Percentiles rank a stretch among this genome's conserved stretches.
Evolutionary conservation across 1,284 basidiomycete species (phyloP).

Genomic region (Mycena sp.): DNA sequence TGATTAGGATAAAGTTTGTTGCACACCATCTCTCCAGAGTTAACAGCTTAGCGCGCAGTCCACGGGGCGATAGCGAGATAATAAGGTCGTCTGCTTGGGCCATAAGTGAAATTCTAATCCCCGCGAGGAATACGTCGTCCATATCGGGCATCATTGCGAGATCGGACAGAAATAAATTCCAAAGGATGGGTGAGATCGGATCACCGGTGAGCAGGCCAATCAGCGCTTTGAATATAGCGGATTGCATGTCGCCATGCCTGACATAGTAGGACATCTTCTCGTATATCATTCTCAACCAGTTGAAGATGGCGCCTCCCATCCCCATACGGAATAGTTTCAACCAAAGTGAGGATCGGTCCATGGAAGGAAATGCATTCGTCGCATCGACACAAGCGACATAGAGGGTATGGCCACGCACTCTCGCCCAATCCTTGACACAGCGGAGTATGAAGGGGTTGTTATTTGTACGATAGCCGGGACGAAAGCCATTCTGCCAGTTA

Average conservation of each 20-base stretch:
- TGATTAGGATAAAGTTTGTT: too few species aligned
- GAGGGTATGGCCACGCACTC: too few species aligned
- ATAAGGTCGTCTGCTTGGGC: too few species aligned
- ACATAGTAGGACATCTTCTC: slow-evolving; percentile 25
- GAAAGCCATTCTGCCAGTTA: too few species aligned
- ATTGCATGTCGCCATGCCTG: neutral
- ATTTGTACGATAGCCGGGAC: too few species aligned
- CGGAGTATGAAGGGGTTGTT: too few species aligned
- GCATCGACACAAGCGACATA: slow-evolving; percentile 33
- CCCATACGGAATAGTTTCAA: slow-evolving; percentile 22
- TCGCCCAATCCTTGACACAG: too few species aligned
- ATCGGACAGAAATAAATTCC: slow-evolving; percentile 41
- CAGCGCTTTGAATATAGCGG: slow-evolving; percentile 29
- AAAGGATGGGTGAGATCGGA: slow-evolving; percentile 43
- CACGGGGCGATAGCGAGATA: slow-evolving; percentile 28
- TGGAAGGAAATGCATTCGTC: slow-evolving; percentile 33
- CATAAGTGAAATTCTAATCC: slow-evolving; percentile 33
- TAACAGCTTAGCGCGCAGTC: too few species aligned
- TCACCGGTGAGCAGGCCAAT: slow-evolving; percentile 43
- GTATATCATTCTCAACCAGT: slow-evolving; percentile 33
- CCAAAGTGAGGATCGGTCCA: too few species aligned
- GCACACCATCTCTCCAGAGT: too few species aligned
- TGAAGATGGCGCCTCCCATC: slow-evolving; percentile 28
- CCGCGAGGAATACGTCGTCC: slow-evolving; percentile 37
- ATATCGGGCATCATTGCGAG: neutral